phyloP scores from a whole-genome alignment of 768 basidiomycete genomes.

The Tricholoma matsutake region DNA sequence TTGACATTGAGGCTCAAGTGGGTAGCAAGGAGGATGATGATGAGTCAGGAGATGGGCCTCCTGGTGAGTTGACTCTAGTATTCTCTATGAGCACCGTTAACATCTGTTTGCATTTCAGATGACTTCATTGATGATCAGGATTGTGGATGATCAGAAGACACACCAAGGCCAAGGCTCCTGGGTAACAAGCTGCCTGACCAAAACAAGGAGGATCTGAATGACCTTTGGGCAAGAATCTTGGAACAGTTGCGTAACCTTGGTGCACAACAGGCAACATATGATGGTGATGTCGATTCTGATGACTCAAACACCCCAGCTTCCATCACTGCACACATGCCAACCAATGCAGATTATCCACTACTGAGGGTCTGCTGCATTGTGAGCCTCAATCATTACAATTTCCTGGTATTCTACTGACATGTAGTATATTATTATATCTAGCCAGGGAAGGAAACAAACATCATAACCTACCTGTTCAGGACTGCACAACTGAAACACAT shows the following conservation, averaged over 20 bases:
- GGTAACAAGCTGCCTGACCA: neutral
- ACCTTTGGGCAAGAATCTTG: neutral
- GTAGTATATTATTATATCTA: neutral
- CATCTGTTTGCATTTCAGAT: neutral
- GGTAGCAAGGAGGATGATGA: neutral
- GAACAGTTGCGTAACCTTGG: neutral
- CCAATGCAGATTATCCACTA: neutral
- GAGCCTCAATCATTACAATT: neutral
- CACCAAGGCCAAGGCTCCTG: neutral
- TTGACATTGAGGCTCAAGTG: constrained; percentile 3
- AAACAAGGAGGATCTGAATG: neutral
- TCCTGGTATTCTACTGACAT: neutral
- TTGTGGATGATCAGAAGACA: neutral
- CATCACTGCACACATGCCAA: neutral
- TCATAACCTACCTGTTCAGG: neutral
- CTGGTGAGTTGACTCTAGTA: neutral
- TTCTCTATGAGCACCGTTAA: neutral
- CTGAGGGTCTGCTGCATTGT: neutral
- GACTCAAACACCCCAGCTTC: neutral
- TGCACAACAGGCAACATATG: neutral
- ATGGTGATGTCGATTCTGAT: neutral
- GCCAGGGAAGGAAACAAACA: neutral
- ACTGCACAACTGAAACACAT: neutral
- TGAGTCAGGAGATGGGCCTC: neutral
- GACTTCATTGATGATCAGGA: constrained; percentile 6